Evolutionary conservation across 805 yeast species (phyloP), one percentile per base, ranked within the genome.

Genomic region (Candida cerambycidarum): DNA sequence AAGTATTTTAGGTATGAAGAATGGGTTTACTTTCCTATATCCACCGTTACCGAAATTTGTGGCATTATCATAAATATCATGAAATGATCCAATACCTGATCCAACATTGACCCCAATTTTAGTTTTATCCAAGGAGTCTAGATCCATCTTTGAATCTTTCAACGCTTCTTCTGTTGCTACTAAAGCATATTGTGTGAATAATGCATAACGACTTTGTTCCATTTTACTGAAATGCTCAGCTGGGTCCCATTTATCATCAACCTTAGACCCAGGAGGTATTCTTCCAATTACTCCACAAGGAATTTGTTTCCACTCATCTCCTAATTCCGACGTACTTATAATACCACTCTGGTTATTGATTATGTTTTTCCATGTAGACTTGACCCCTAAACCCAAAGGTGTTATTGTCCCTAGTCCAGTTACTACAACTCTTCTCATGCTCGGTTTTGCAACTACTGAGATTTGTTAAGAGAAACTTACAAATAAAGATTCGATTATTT

Each of bases 381-480:
- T 54, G 3, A 71, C 75, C 0, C 89, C 90, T 5, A 80, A 80
- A 0, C 97, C 98, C 3, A 93, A 65, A 0, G 99, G 99, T 0
- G 93, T 79, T 1, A 90, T 78, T 19, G 86, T 65, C 0, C 98
- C 98, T 6, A 93, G 58, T 0, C 99, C 99, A 0, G 99, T 93
- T 1, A 92, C 83, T 1, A 92, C 97, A 0, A 92, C 96, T 62
- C 96, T 67, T 45, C 69, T 61, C 51, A 50, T 46, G 28, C 27
- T 38, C 30, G 6, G 14, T 27, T 32, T 19, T 19, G 15, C 37
- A 25, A 24, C 30, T 25, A 7, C 11, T 25, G 29, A 25, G 27
- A 37, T 9, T 28, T 28, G 17, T 17, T 17, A 9, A 7, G 10
- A 25, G 7, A 25, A 7, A 13, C 17, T 29, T n/a, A n/a, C n/a